These are phyloP conservation scores for Aspergillus amoenus DNA, from an alignment of 2,329 filamentous ascomycete genomes.

Conservation along the genomic window DNA sequence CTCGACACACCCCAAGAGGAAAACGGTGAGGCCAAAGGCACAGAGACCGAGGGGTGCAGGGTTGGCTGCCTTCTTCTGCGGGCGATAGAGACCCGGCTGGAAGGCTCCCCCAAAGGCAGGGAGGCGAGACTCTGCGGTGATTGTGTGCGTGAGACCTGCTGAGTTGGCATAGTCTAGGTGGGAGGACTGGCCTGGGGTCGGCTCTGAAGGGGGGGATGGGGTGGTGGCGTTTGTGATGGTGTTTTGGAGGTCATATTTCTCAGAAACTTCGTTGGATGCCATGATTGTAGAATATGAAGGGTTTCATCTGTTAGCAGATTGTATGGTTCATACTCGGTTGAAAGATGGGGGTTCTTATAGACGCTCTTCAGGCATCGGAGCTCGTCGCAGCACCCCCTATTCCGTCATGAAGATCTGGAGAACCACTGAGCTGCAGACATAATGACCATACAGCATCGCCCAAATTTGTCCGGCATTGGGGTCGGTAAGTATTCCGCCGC, in stretches of 20 bases:
- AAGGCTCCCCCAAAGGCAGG: slow-evolving; percentile 67
- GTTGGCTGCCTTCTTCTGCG: slow-evolving; percentile 67
- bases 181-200: not conserved
- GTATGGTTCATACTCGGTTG: too few relatives aligned
- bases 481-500: too few relatives aligned
- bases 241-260: slow-evolving; percentile 9
- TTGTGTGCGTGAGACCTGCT: slow-evolving; percentile 45
- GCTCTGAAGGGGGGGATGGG: not conserved
- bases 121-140: slow-evolving; percentile 39
- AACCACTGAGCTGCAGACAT: too few relatives aligned
- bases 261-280: not conserved
- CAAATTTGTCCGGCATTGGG: too few relatives aligned
- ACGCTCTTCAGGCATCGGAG: not conserved
- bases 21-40: slow-evolving; percentile 75
- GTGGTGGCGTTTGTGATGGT: slow-evolving; percentile 2
- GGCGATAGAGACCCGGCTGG: slow-evolving; percentile 63
- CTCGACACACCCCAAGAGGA: slow-evolving; percentile 72
- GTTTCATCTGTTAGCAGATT: not conserved
- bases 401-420: too few relatives aligned
- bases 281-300: not conserved
- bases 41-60: slow-evolving; percentile 70
- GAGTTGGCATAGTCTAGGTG: slow-evolving; percentile 20
- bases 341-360: not conserved
- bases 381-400: too few relatives aligned
- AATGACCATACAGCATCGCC: too few relatives aligned